A percentile compares a stretch with the other conserved stretches of the same genome.
These are phyloP conservation scores for Amyloporia xantha DNA, from an alignment of 768 basidiomycete species.

Conservation along the genomic window DNA sequence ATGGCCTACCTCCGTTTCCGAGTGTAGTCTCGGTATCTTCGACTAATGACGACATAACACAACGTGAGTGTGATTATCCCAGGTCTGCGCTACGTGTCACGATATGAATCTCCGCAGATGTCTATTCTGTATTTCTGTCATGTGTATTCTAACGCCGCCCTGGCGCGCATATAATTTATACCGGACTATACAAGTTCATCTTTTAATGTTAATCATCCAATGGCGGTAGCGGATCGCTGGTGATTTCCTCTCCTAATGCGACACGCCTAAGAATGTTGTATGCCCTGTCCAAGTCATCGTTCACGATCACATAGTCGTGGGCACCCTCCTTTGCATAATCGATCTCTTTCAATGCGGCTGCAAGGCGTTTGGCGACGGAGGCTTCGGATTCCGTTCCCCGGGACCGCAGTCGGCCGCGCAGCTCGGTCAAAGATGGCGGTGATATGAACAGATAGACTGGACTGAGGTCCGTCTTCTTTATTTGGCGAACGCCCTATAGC, in stretches of 20 bases:
- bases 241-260: conserved; percentile 60
- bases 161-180: not conserved
- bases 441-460: conserved; percentile 91
- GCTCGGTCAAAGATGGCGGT: conserved; percentile 70
- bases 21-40: conserved; percentile 26
- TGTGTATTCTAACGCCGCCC: not conserved
- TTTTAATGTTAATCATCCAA: conserved; percentile 42
- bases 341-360: conserved; percentile 74
- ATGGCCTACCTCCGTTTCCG: conserved; percentile 84
- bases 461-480: conserved; percentile 75
- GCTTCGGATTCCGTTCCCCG: conserved; percentile 82
- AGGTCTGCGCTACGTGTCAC: too few species aligned
- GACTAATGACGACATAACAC: too few species aligned
- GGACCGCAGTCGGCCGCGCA: conserved; percentile 62
- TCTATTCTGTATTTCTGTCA: not conserved
- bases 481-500: conserved; percentile 81
- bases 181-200: not conserved
- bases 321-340: conserved; percentile 72
- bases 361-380: conserved; percentile 67
- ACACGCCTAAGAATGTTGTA: conserved; percentile 72
- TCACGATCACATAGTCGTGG: conserved; percentile 84
- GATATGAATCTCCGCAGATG: too few species aligned
- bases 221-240: conserved; percentile 60
- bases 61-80: too few species aligned
- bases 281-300: conserved; percentile 82